phyloP scores from a whole-genome alignment of 1,139 yeast species.

The Kodamaea sp. region DNA sequence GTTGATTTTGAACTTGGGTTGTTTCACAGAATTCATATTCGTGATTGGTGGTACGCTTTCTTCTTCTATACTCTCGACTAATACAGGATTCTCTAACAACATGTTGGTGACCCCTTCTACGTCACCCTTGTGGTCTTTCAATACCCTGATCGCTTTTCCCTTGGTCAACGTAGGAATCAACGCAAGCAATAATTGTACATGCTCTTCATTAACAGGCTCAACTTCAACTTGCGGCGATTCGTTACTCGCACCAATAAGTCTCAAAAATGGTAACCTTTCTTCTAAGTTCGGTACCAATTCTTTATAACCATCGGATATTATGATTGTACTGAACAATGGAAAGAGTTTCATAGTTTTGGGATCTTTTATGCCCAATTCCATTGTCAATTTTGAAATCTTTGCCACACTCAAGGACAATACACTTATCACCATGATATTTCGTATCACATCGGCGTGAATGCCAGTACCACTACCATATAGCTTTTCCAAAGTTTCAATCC shows the following conservation, averaged over 20 bases:
- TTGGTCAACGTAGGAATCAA: slow-evolving; percentile 58
- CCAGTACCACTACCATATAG: slow-evolving; percentile 60
- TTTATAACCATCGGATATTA: slow-evolving; percentile 46
- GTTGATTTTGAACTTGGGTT: not conserved
- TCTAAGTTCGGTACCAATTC: slow-evolving; percentile 52
- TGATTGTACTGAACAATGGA: slow-evolving; percentile 57
- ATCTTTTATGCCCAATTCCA: slow-evolving; percentile 47
- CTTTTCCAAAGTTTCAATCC: slow-evolving; percentile 61
- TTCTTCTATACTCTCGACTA: slow-evolving; percentile 24
- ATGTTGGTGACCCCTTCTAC: slow-evolving; percentile 61
- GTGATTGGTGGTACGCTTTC: not conserved
- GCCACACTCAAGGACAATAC: slow-evolving; percentile 50
- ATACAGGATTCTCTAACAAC: slow-evolving; percentile 61
- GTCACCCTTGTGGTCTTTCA: slow-evolving; percentile 49
- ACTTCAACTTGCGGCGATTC: slow-evolving; percentile 10
- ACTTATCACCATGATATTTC: slow-evolving; percentile 53
- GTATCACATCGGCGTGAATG: slow-evolving; percentile 44
- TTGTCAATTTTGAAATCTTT: slow-evolving; percentile 41
- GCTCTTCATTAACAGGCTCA: slow-evolving; percentile 29
- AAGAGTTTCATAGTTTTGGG: slow-evolving; percentile 41
- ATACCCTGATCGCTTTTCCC: slow-evolving; percentile 45
- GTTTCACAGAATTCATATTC: not conserved
- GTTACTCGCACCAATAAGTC: slow-evolving; percentile 16
- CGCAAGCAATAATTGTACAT: slow-evolving; percentile 48
- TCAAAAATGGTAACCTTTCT: slow-evolving; percentile 46